Base-by-base conservation (phyloP, 139 green algal genomes). In the Pleodorina starrii region DNA sequence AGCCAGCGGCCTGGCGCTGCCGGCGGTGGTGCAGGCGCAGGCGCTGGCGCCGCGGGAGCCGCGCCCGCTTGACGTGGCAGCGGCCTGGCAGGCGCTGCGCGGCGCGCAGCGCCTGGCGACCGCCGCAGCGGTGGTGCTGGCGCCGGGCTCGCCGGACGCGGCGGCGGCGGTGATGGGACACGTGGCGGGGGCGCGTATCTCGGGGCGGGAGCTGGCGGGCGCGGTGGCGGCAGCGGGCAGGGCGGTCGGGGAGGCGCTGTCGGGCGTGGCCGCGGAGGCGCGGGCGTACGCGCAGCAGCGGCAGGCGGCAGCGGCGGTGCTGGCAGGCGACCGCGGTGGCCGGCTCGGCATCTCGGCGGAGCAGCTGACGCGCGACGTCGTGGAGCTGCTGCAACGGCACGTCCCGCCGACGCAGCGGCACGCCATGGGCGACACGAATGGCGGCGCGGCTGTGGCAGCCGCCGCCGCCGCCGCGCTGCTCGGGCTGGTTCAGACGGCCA, bases 81-180 rank as follows among this genome's bases (percentile, higher is more conserved):
- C 46, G 5, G 42, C 35, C 6, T 91, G 87, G 87, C 78, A 78
- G n/a, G 87, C 87, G 32, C 51, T 91, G 78, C 79, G 71, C 0
- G 79, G 63, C 0, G 27, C 87, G 27, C 87, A 88, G 29, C 75
- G 74, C 7, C 86, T 90, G 35, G 86, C 86, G 2, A 57, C 75
- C 14, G 86, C 86, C 43, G 73, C 73, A 0, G 54, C 57, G 12
- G 32, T 50, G 29, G 71, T 83, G 1, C 40, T 75, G 23, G 72
- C 73, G 29, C 72, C 48, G 29, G 73, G 29, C 71, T 78, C 38
- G 42, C 60, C 60, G 6, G 81, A 87, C 0, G 81, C 42, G 17
- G 60, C 14, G 38, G 79, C 42, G 54, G 79, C 57, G 71, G 17
- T 43, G 29, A 12, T 29, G 29, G 81, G 73, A 7, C 40, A n/a